Base-by-base conservation (phyloP, 768 basidiomycete species). In the Lentinula lateritia region DNA sequence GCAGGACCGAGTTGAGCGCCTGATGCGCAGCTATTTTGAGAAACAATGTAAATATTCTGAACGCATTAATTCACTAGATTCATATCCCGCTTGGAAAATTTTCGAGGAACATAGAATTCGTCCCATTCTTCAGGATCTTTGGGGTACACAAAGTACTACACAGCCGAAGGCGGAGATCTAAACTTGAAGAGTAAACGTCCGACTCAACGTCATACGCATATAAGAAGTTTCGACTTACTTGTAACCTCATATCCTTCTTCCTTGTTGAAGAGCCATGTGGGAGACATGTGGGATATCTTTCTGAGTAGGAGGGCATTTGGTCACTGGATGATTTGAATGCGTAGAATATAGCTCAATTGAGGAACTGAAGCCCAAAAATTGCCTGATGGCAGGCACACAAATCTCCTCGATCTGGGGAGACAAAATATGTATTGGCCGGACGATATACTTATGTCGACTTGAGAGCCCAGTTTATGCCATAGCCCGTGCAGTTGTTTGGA, bases 381-480 rank as follows among this genome's bases (percentile, higher is more conserved):
- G 50, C 38, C 53, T 39, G 53, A 54, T 54, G 53, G 35, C 53
- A 54, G 53, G 53, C 53, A 54, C 53, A 54, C 34, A 41, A 39
- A 52, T 52, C 50, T 52, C 35, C 38, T 54, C 53, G 53, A 54
- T 54, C 53, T 54, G 38, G 53, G 38, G 35, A 54, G 53, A 54
- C 38, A 36, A 38, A 54, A 41, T 38, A 13, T 36, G 53, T 52
- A 54, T 52, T 34, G 13, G 28, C n/a, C 50, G 50, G 35, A 52
- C 20, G 50, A 52, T 48, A 48, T 48, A 48, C 46, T 48, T 48
- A 48, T 48, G 46, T 48, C 43, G 43, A 45, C 18, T 48, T 48
- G 0, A 23, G 12, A 23, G 46, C 16, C 16, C 13, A 13, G 8
- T 48, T 48, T 48, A n/a, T 18, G 18, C 46, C 16, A 43, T 15